These are phyloP conservation scores for Collybia sordida DNA, from an alignment of 768 basidiomycete genomes.

Conservation along the genomic window DNA sequence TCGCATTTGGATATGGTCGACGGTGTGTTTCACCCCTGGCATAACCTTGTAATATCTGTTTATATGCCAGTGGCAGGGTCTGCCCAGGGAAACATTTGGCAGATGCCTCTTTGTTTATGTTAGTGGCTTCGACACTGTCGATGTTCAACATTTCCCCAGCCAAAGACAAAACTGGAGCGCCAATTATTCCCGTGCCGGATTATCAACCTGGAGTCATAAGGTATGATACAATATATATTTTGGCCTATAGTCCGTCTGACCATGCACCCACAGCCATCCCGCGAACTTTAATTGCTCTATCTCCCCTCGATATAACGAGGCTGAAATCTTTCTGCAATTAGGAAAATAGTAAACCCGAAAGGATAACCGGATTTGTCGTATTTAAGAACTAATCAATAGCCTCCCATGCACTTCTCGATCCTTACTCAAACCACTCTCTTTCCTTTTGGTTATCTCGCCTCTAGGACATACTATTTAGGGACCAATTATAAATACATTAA, in stretches of 20 bases:
- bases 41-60: neutral
- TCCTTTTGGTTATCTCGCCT: no score
- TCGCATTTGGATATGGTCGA: slow-evolving; percentile 3
- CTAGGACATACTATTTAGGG: no score
- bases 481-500: no score
- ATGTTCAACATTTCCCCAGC: slow-evolving; percentile 11
- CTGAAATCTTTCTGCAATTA: slow-evolving; percentile 4
- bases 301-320: slow-evolving; percentile 1
- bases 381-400: neutral
- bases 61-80: neutral
- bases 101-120: slow-evolving; percentile 4
- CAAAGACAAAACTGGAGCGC: slow-evolving; percentile 1
- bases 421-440: neutral
- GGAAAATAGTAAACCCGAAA: slow-evolving; percentile 1
- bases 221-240: neutral
- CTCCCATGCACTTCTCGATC: neutral
- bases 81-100: slow-evolving; percentile 7
- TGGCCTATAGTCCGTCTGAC: no score
- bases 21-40: neutral
- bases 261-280: slow-evolving; percentile 1
- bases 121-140: neutral
- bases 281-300: slow-evolving; percentile 5
- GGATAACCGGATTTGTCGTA: neutral
- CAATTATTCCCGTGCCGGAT: neutral
- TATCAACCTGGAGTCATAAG: neutral